A percentile compares a stretch with the other conserved stretches of the same genome.
Conservation (phyloP, 2,329 filamentous ascomycete genomes). For the Mycogone perniciosa region DNA sequence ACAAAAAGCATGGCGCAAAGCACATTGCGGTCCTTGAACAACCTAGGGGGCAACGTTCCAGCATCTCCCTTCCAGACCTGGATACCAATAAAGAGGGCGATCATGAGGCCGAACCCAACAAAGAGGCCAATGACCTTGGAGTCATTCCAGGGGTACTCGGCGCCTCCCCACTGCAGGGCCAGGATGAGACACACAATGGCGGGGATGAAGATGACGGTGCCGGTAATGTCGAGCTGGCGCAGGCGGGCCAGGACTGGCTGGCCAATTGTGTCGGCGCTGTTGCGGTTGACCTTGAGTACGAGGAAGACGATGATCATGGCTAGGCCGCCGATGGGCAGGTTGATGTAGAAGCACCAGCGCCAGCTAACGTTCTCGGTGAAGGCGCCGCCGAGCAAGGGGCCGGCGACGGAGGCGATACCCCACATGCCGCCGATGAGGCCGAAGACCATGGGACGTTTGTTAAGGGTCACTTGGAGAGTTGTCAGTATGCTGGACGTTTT, state of each 20-base stretch:
- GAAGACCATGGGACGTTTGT: constrained; percentile 47
- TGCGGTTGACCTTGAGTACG: constrained; percentile 37
- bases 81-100: constrained; percentile 40
- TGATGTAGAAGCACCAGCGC: constrained; percentile 48
- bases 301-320: constrained; percentile 43
- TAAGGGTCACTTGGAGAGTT: constrained; percentile 40
- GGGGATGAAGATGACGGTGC: constrained; percentile 45
- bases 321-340: constrained; percentile 41
- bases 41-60: constrained; percentile 41
- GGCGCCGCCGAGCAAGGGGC: constrained; percentile 44
- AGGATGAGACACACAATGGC: constrained; percentile 48
- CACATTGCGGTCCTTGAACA: constrained; percentile 39
- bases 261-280: constrained; percentile 26
- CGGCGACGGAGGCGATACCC: constrained; percentile 47
- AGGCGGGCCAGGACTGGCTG: constrained; percentile 32
- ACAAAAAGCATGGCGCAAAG: constrained; percentile 37
- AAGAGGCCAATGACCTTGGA: constrained; percentile 46
- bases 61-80: constrained; percentile 37
- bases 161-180: constrained; percentile 52
- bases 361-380: constrained; percentile 45
- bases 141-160: constrained; percentile 44
- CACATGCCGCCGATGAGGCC: constrained; percentile 51
- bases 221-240: constrained; percentile 42
- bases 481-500: background rate
- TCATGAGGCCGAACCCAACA: constrained; percentile 40